Percentiles rank a stretch among this genome's conserved stretches.
These are phyloP conservation scores for Stereocaulon alpinum DNA, from an alignment of 495 filamentous ascomycete species.

Conservation along the genomic window DNA sequence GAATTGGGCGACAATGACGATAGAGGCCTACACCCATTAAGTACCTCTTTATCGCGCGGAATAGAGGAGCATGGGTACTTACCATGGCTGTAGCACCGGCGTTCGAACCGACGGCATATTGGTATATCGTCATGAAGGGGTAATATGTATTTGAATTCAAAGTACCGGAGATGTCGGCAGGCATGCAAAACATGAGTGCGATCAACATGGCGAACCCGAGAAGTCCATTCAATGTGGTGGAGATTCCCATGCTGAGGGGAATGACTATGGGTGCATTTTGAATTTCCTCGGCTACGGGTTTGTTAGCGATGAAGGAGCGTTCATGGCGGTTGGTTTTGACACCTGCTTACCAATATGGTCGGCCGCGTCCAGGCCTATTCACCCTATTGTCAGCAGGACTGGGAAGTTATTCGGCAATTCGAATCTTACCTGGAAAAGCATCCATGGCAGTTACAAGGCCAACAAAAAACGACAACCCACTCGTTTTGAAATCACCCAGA, in stretches of 20 bases:
- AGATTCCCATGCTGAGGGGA: conserved; percentile 36
- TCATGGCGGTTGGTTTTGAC: conserved; percentile 25
- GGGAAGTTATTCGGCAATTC: not conserved
- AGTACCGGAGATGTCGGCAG: conserved; percentile 29
- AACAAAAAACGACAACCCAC: conserved; percentile 35
- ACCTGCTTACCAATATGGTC: conserved; percentile 26
- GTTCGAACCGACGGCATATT: conserved; percentile 29
- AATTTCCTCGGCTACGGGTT: conserved; percentile 37
- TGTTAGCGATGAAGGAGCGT: not conserved
- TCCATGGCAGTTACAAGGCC: conserved; percentile 30
- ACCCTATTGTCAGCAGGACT: too few species aligned
- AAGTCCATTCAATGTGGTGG: conserved; percentile 35
- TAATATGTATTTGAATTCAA: conserved; percentile 29
- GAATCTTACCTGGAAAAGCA: conserved; percentile 23
- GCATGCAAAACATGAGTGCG: conserved; percentile 37
- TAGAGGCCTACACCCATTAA: conserved; percentile 9
- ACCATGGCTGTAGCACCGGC: conserved; percentile 38
- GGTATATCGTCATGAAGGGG: conserved; percentile 42
- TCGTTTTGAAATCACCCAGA: conserved; percentile 33
- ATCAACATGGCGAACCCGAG: conserved; percentile 40
- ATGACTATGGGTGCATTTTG: conserved; percentile 34
- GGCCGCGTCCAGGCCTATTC: conserved; percentile 24
- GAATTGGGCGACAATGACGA: conserved; percentile 30
- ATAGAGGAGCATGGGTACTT: not conserved
- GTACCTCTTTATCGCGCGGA: not conserved